Percentiles rank a stretch among this genome's conserved stretches.
Conservation (phyloP, 108 stramenopile species). For the Cyclotella baltica region DNA sequence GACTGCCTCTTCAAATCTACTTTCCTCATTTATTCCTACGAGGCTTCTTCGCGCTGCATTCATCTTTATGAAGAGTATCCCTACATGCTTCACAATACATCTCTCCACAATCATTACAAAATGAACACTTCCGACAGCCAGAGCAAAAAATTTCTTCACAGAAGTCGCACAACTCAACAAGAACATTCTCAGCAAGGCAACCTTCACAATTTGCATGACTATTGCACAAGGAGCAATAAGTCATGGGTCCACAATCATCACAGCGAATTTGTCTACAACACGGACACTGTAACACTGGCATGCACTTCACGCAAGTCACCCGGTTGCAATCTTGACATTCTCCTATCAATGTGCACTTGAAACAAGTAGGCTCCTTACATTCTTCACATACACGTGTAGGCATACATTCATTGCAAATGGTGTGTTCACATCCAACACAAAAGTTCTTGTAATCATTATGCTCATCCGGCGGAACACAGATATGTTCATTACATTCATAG, state of each 20-base stretch:
- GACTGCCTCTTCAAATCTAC: too few relatives aligned
- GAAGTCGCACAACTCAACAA: constrained; percentile 9
- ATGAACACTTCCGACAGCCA: not conserved
- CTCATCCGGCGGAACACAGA: constrained; percentile 2
- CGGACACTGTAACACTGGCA: not conserved
- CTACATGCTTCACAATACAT: constrained; percentile 15
- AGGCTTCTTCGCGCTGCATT: not conserved
- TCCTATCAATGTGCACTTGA: not conserved
- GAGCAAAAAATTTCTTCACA: constrained; percentile 13
- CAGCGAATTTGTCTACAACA: constrained; percentile 9
- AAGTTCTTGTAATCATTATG: constrained; percentile 3
- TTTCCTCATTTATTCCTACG: too few relatives aligned
- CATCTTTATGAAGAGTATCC: not conserved
- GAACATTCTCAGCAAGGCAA: not conserved
- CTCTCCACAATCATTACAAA: not conserved
- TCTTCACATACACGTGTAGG: not conserved
- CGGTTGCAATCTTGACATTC: constrained; percentile 20
- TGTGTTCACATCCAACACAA: not conserved
- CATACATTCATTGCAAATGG: constrained; percentile 5
- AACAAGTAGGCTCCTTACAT: not conserved
- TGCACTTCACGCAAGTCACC: not conserved
- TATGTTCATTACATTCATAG: constrained; percentile 21
- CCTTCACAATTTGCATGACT: not conserved
- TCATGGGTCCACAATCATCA: constrained; percentile 3
- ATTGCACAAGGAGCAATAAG: not conserved